phyloP scores from a whole-genome alignment of 2,329 filamentous ascomycete species.

The Trichophyton equinum region DNA sequence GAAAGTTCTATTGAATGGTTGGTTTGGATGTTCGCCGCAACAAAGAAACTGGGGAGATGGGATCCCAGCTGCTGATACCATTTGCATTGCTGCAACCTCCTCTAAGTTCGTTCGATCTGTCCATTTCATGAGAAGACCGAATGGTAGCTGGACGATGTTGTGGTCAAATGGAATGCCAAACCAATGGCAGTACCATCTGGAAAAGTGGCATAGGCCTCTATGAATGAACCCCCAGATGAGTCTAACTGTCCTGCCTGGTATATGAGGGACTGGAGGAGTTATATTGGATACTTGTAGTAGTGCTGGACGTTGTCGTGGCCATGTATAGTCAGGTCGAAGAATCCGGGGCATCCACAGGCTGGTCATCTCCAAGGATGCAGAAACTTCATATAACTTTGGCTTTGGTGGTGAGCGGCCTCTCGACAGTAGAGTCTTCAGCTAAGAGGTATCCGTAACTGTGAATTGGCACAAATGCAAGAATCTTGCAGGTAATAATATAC shows the following conservation, averaged over 20 bases:
- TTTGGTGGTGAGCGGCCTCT: background rate
- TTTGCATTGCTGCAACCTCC: constrained; percentile 23
- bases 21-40: constrained; percentile 21
- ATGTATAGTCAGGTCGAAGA: constrained; percentile 19
- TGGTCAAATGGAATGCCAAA: constrained; percentile 20
- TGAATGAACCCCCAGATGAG: constrained; percentile 23
- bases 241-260: constrained; percentile 7
- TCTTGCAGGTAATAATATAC: too few relatives aligned
- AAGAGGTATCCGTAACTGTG: too few relatives aligned
- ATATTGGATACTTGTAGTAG: constrained; percentile 12
- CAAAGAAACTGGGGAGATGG: constrained; percentile 21
- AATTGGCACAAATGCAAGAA: too few relatives aligned
- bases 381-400: background rate
- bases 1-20: constrained; percentile 19
- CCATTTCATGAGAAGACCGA: constrained; percentile 29
- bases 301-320: constrained; percentile 15
- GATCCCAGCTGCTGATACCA: constrained; percentile 21
- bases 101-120: constrained; percentile 26
- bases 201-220: constrained; percentile 14
- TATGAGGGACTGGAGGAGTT: constrained; percentile 17
- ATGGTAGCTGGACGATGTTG: constrained; percentile 26
- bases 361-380: constrained; percentile 12
- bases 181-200: constrained; percentile 21
- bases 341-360: constrained; percentile 13
- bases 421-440: background rate